Base-by-base conservation (phyloP, 331 rosid genomes). In the Acacia concinna region DNA sequence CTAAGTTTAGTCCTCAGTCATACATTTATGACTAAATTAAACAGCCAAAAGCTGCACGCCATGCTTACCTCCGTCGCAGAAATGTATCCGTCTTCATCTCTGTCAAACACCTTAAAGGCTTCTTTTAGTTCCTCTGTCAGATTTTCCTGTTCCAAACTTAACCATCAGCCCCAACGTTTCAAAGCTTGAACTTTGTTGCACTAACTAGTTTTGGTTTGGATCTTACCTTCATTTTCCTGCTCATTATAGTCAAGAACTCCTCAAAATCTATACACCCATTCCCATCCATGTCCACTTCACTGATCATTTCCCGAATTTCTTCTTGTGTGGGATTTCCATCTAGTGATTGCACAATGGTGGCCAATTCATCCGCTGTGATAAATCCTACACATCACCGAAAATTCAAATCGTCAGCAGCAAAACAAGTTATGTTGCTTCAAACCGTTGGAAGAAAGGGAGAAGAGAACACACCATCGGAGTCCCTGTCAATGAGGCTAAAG, bases 31-130 rank as follows among this genome's bases (percentile, higher is more conserved):
- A n/a, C n/a, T n/a, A n/a, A n/a, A 31, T 59, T 1, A 46, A 79
- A 54, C 11, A 12, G 65, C 25, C 8, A 13, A 41, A 49, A 44
- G n/a, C 7, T 31, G 43, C 52, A 72, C 37, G 11, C 63, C 37
- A 51, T 32, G 66, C 21, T 84, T 78, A 92, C 93, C 97, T 93
- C 99, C 20, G 66, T 75, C 18, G 97, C 94, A 28, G 99, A 93
- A 75, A 95, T 95, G 69, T 82, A 95, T 47, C 99, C 99, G 81
- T 95, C 93, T 38, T 91, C 94, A 68, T 95, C 92, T 74, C 94
- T 91, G 70, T 95, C 99, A 79, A 95, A 91, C 38, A 95, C 98
- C 87, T 93, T 93, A 85, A 95, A 95, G 52, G 98, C 94, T 80
- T 95, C 98, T 72, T 87, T 93, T 12, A 95, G 88, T 75, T 95